Conservation (phyloP, 2,329 filamentous ascomycete species). For the Talaromyces albobiverticillius region DNA sequence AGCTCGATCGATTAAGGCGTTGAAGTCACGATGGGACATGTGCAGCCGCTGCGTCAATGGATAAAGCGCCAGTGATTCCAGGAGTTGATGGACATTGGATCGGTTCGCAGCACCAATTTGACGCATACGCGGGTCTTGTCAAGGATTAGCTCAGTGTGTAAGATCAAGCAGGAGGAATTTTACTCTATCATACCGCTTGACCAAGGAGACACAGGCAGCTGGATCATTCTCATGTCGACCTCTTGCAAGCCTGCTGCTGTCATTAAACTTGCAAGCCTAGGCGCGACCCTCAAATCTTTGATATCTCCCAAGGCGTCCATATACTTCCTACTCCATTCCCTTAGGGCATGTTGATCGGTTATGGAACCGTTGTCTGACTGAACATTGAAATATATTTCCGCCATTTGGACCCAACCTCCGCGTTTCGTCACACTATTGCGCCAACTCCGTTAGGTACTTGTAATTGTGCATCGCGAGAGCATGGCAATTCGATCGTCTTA, state of each 20-base stretch:
- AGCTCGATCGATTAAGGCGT: slow-evolving; percentile 35
- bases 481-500: slow-evolving; percentile 22
- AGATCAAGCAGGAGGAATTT: not conserved
- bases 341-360: slow-evolving; percentile 63
- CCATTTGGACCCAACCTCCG: slow-evolving; percentile 82
- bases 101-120: slow-evolving; percentile 42
- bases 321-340: slow-evolving; percentile 65
- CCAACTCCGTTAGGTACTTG: slow-evolving; percentile 5
- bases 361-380: slow-evolving; percentile 84
- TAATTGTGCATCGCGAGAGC: not conserved
- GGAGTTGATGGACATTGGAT: slow-evolving; percentile 34
- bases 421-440: slow-evolving; percentile 54
- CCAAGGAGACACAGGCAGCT: slow-evolving; percentile 69
- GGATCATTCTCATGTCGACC: slow-evolving; percentile 64
- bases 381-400: slow-evolving; percentile 81
- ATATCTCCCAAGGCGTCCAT: slow-evolving; percentile 59
- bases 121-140: slow-evolving; percentile 39
- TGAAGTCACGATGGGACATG: slow-evolving; percentile 40
- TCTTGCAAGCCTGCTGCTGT: slow-evolving; percentile 64
- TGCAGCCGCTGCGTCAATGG: slow-evolving; percentile 42
- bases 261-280: slow-evolving; percentile 60
- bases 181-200: slow-evolving; percentile 55
- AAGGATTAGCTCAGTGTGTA: not conserved
- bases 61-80: slow-evolving; percentile 42
- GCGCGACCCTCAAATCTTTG: slow-evolving; percentile 65